Percentiles rank a stretch among this genome's conserved stretches.
phyloP scores from a whole-genome alignment of 768 basidiomycete genomes.

The Tulasnella sp. region DNA sequence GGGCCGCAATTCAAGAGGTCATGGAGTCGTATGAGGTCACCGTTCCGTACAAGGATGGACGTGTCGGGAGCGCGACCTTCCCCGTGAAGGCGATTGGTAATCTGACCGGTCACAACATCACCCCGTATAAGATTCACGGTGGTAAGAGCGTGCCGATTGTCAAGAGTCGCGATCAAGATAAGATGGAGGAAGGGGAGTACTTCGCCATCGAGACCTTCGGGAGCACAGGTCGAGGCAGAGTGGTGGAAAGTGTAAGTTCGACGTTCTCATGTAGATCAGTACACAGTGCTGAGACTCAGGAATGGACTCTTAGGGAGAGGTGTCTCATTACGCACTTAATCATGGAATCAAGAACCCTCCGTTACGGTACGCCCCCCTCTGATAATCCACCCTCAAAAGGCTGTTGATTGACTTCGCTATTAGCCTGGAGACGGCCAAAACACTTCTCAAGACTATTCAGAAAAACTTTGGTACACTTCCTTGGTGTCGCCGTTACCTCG shows the following conservation, averaged over 20 bases:
- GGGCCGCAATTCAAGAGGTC: constrained; percentile 86
- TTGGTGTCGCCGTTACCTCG: constrained; percentile 91
- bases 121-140: constrained; percentile 80
- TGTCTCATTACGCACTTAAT: constrained; percentile 79
- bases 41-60: background rate
- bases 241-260: constrained; percentile 60
- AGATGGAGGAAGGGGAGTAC: constrained; percentile 99
- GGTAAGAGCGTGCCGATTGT: constrained; percentile 87
- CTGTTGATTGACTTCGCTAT: background rate
- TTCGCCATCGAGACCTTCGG: constrained; percentile 99
- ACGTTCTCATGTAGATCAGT: background rate
- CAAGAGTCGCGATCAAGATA: constrained; percentile 78
- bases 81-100: constrained; percentile 95
- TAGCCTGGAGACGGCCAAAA: constrained; percentile 75
- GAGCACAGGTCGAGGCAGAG: constrained; percentile 83
- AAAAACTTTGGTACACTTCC: constrained; percentile 91
- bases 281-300: background rate
- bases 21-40: constrained; percentile 99
- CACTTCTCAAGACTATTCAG: constrained; percentile 76
- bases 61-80: constrained; percentile 62
- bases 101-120: constrained; percentile 90
- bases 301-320: constrained; percentile 53
- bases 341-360: constrained; percentile 38
- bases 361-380: background rate
- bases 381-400: too few species aligned